Evolutionary conservation across 306 rosid genomes (phyloP), one percentile per base, ranked within the genome.

Genomic region (Cicer chorassanicum): DNA sequence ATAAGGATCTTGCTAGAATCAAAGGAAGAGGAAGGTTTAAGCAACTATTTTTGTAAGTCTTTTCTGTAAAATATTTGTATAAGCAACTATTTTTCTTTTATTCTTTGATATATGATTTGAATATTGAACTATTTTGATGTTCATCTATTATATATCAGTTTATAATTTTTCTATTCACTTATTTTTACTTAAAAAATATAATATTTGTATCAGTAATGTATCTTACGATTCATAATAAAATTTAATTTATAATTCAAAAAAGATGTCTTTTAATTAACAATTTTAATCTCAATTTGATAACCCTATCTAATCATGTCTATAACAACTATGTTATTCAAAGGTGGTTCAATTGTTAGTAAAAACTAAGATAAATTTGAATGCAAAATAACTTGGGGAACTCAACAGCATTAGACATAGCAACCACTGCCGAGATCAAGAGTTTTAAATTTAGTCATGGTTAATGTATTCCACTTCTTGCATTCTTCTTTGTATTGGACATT

Each of bases 381-480:
- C 67, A 0, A 77, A 77, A 66, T 59, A 81, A 84, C 45, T 48
- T 6, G 1, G 74, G 43, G 9, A 70, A 59, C 24, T 46, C 7
- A 38, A 84, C 87, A 21, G 84, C 87, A 2, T 7, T 78, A 42
- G 87, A 82, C 64, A 55, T 85, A 9, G 64, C 65, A 13, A 9
- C 7, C 0, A 50, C 6, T 39, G 6, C 11, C 12, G 59, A 68
- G 36, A 75, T 76, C 0, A 44, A 38, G 76, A 13, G 12, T 9
- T 10, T 29, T 16, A 39, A 24, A 10, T 51, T 18, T 5, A 1
- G 9, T 49, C 41, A 0, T 50, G 4, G 2, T 38, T 8, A 1
- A 9, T 1, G 40, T 45, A 1, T 57, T 56, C 53, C 8, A 0
- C 29, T 2, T 16, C 16, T 56, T 70, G 43, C 11, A 61, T 10